Base-by-base conservation (phyloP, 1,284 basidiomycete genomes). In the Cryptococcus deneoformans region DNA sequence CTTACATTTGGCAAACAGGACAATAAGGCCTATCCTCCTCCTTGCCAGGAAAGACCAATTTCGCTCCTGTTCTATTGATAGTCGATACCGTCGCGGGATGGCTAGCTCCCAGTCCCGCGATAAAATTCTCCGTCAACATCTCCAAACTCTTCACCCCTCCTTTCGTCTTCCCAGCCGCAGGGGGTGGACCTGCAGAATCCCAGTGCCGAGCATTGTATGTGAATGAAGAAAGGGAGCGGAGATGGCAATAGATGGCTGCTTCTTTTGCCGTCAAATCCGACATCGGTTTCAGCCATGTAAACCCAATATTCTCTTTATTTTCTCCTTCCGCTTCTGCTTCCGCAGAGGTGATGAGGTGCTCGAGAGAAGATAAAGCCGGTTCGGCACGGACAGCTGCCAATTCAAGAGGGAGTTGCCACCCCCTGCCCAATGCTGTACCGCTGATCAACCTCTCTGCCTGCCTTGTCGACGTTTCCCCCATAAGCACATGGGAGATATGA, bases 51-150 rank as follows among this genome's bases (percentile, higher is more conserved):
- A 91, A 87, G 9, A 85, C 83, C 39, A 20, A 79, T 76, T 94
- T 29, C 83, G 20, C 86, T 61, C 89, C 90, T 0, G 91, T 94
- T 47, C 88, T 83, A 34, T 86, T 86, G 54, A 94, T 90, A 0
- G 91, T 87, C 6, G 89, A 91, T 3, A 94, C 91, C 0, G 92
- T 94, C 0, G 90, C 89, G 0, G 92, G 91, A 72, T 90, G 93
- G 66, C 91, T 85, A 47, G 83, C 84, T 73, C 90, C 89, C 24
- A 94, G 74, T 0, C 87, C 86, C 14, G 87, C 79, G 59, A 94
- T 89, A 70, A 94, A 94, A 69, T 87, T 90, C 92, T 58, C 86
- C 1, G 89, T 92, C 53, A 91, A 70, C 4, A 82, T 80, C 37
- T 83, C 83, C 50, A 92, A 86, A 14, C 85, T 77, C 8, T 62